Percentiles rank a stretch among this genome's conserved stretches.
Evolutionary conservation across 306 rosid genomes (phyloP).

Genomic region (Cucurbita argyrosperma): DNA sequence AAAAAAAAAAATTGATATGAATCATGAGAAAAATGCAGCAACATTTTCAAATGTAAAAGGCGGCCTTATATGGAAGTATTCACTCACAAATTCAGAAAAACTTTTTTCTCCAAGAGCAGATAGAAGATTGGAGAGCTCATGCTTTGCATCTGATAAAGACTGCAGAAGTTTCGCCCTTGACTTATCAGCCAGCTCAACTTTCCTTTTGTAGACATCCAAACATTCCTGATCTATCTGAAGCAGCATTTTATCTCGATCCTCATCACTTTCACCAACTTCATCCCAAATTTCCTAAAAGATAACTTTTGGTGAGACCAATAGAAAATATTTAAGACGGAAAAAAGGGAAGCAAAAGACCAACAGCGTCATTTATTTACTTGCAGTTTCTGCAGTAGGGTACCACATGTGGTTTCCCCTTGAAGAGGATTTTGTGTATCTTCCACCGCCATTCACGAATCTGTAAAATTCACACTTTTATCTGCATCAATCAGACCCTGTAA

Average conservation of each 20-base stretch:
- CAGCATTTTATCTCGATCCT: constrained; percentile 87
- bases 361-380: constrained; percentile 35
- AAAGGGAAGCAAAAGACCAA: not conserved
- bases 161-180: constrained; percentile 92
- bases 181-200: constrained; percentile 88
- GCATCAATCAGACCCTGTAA: constrained; percentile 15
- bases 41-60: not conserved
- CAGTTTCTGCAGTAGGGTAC: constrained; percentile 78
- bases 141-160: constrained; percentile 67
- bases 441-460: constrained; percentile 61
- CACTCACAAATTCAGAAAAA: constrained; percentile 17
- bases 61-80: not conserved
- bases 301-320: not conserved
- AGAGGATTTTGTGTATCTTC: constrained; percentile 56
- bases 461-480: constrained; percentile 25
- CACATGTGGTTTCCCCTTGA: constrained; percentile 64
- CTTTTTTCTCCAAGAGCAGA: constrained; percentile 50
- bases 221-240: constrained; percentile 98
- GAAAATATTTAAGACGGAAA: not conserved
- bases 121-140: constrained; percentile 62
- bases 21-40: not conserved
- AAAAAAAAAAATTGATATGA: not conserved
- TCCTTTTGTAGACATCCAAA: constrained; percentile 88
- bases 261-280: constrained; percentile 95
- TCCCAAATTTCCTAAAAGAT: constrained; percentile 86